Base-by-base conservation (phyloP, 31 red algal species). In the Odonthalia washingtoniensis region DNA sequence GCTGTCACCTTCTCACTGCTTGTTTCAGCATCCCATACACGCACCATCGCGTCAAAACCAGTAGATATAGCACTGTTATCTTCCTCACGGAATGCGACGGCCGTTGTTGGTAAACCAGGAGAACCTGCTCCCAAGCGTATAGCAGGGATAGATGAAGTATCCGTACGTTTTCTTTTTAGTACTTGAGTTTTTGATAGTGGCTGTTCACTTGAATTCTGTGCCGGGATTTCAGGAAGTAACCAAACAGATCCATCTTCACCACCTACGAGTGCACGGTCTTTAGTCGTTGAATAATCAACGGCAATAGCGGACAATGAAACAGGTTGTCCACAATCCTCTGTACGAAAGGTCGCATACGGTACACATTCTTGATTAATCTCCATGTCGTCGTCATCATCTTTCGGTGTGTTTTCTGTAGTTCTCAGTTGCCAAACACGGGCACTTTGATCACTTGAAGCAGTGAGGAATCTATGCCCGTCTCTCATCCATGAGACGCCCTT, bases 401-500 rank as follows among this genome's bases (percentile, higher is more conserved):
- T 39, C 5, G 81, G 65, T 0, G 81, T 61, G 2, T 21, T 43
- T 49, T 70, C 80, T 27, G 45, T 65, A 43, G 57, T 63, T 17
- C 46, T 46, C 9, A 31, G 74, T 32, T 77, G 83, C 92, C 92
- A 95, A 26, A 95, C 57, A 36, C 75, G 72, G 30, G 81, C 92
- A 9, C 80, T 85, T 69, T 95, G 72, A 67, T 95, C 92, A 17
- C 61, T 46, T 28, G 81, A 84, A 26, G 77, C 92, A 17, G 92
- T 87, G 3, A 90, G 60, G 75, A 95, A 95, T 12, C 40, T 40
- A 52, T 77, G 42, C 31, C 65, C 68, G 1, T 63, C 75, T 26
- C 31, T n/a, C 12, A 95, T 39, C 92, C 92, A 95, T 69, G 82
- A 69, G 4, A 95, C 92, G 33, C 44, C 87, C 45, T 89, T 90